Base-by-base conservation (phyloP, 495 filamentous ascomycete species). In the Opeltia flavorubescens region DNA sequence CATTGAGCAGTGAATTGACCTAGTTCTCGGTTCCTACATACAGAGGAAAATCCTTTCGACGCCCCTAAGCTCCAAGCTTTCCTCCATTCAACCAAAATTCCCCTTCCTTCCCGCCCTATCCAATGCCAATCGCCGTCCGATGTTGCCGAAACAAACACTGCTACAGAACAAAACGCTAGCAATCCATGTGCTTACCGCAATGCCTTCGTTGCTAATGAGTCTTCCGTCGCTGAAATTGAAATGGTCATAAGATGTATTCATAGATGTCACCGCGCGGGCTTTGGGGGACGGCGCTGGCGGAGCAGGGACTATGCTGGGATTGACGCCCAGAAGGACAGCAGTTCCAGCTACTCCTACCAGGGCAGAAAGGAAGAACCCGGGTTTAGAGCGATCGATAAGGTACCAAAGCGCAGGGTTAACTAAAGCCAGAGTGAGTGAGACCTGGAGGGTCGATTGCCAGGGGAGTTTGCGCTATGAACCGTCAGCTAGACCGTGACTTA, bases 391-490 rank as follows among this genome's bases (percentile, higher is more conserved):
- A 66, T 98, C 91, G 56, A 98, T 79, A 21, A 96, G 69, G 59
- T 93, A 96, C 91, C 91, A 98, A 21, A 98, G 69, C 20, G 89
- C 84, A 3, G 91, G 89, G 57, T 96, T 98, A 4, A 81, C 86
- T 44, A 96, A 79, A 3, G 89, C 85, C 7, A 98, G 79, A 1
- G 89, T 93, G 4, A 94, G 58, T 2, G 91, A 94, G 40, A 89
- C 81, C 63, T 98, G 91, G 6, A 93, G 78, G 4, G 86, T 94
- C 25, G 91, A 95, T 58, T 89, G 71, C 91, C 91, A 98, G 11
- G 86, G 84, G 18, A 93, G 76, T 60, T 78, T 81, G 41, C 91
- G 78, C 81, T 91, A 28, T 58, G 44, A 54, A 33, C 30, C 6
- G 38, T 41, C 38, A 41, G 38, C 29, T 6, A 31, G 29, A 13